Percentiles rank a stretch among this genome's conserved stretches.
Conservation (phyloP, 345 rosid genomes). For the Clausena lansium region DNA sequence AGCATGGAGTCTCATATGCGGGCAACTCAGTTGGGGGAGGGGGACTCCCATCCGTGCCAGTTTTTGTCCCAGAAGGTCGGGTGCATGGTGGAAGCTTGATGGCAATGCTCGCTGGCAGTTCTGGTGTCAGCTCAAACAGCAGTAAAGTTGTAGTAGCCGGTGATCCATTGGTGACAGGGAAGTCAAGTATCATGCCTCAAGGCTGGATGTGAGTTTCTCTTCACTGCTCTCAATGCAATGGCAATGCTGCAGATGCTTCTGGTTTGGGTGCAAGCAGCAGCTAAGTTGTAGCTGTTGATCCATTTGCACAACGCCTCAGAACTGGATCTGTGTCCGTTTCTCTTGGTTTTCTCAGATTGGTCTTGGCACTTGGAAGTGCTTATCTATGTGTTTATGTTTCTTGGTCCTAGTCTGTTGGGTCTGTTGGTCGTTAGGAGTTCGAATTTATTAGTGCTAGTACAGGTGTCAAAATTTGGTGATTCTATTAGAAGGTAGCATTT, state of each 20-base stretch:
- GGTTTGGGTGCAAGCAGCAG: conserved; percentile 32
- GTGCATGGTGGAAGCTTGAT: conserved; percentile 94
- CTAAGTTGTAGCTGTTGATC: conserved; percentile 20
- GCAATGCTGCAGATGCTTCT: conserved; percentile 52
- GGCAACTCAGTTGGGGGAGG: conserved; percentile 24
- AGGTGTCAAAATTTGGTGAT: conserved; percentile 15
- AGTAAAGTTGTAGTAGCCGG: conserved; percentile 14
- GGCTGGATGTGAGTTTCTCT: conserved; percentile 49
- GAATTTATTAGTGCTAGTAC: conserved; percentile 16
- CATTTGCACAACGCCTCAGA: conserved; percentile 27
- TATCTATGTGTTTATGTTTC: conserved; percentile 4
- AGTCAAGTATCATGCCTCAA: conserved; percentile 27
- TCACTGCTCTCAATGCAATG: conserved; percentile 32
- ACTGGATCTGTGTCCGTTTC: conserved; percentile 41
- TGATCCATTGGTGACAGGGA: conserved; percentile 25
- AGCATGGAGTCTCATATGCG: conserved; percentile 27
- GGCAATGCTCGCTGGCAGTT: conserved; percentile 62
- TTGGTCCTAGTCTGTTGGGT: conserved; percentile 1
- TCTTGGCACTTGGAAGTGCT: conserved; percentile 7
- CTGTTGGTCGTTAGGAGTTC: conserved; percentile 22
- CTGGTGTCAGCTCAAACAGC: conserved; percentile 36
- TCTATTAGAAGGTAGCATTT: conserved; percentile 30
- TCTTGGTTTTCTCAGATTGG: conserved; percentile 12
- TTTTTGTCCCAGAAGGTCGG: conserved; percentile 76
- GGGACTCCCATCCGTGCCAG: conserved; percentile 27